Evolutionary conservation across 2,329 filamentous ascomycete genomes (phyloP).

Genomic region (Microdochium bolleyi): DNA sequence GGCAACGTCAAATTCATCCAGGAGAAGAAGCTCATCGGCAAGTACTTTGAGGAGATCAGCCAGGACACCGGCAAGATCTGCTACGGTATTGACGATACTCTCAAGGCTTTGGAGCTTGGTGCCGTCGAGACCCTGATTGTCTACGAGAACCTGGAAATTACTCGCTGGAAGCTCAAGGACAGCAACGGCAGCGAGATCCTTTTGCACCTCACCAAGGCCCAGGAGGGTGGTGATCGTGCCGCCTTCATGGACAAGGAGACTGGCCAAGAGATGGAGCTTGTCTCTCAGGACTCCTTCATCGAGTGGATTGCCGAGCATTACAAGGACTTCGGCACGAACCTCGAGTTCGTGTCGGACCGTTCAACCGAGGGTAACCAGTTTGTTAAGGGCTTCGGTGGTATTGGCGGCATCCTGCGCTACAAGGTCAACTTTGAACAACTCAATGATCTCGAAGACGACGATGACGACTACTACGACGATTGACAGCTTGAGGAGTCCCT

Average conservation of each 20-base stretch:
- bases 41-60: conserved; percentile 98
- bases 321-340: conserved; percentile 90
- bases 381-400: conserved; percentile 98
- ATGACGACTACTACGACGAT: conserved; percentile 85
- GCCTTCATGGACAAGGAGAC: conserved; percentile 94
- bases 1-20: conserved; percentile 99
- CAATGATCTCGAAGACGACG: conserved; percentile 81
- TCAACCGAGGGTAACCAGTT: conserved; percentile 99
- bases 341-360: conserved; percentile 96
- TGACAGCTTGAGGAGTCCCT: conserved; percentile 48
- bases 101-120: conserved; percentile 93
- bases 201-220: conserved; percentile 80
- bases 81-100: conserved; percentile 95
- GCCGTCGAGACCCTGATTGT: conserved; percentile 93
- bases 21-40: conserved; percentile 99
- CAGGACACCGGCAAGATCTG: conserved; percentile 95
- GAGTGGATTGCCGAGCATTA: conserved; percentile 99
- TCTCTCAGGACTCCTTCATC: conserved; percentile 85
- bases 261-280: conserved; percentile 93
- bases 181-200: conserved; percentile 64
- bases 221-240: conserved; percentile 67
- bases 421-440: conserved; percentile 99
- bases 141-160: conserved; percentile 94
- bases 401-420: conserved; percentile 94
- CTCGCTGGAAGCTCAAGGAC: conserved; percentile 81